Base-by-base conservation (phyloP, 805 yeast genomes). In the Candida adriatica region DNA sequence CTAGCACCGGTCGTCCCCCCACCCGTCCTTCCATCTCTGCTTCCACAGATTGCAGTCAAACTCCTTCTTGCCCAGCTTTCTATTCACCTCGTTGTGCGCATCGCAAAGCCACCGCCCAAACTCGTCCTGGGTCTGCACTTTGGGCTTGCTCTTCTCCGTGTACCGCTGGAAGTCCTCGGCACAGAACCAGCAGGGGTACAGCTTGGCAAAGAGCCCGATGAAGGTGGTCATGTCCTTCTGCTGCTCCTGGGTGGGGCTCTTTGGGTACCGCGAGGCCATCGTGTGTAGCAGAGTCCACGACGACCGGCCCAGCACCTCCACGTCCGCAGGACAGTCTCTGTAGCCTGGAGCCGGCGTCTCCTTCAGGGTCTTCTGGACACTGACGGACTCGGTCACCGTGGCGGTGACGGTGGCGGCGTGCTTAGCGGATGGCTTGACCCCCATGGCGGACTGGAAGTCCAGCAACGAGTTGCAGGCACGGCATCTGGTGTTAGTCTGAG, bases 161-260 rank as follows among this genome's bases (percentile, higher is more conserved):
- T 81, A 86, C 18, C 58, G 55, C 33, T 73, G 67, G 57, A 92
- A 86, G 52, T 90, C 97, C 21, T 71, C 70, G 0, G 94, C 96
- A 61, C 97, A 90, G 62, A 75, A 77, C 82, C 88, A 79, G 56
- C 98, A 90, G 3, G 98, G 98, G 51, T 90, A 92, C 19, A 90
- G 64, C 38, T 75, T 73, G 4, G 92, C 75, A 49, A 92, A 85
- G 3, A 83, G 59, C 4, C 59, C 60, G 30, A 92, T 52, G 43
- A 92, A 88, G 29, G 73, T 70, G 29, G 59, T 62, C 77, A 90
- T 72, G 39, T 86, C 94, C 5, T 55, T 44, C 57, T 88, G 88
- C 45, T 87, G 75, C 16, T 59, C 58, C 15, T 47, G 48, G 5
- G 70, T 49, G 2, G 98, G 94, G 0, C 46, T 56, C 24, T 68